Evolutionary conservation across 768 basidiomycete species (phyloP).

Genomic region (Boletales sp.): DNA sequence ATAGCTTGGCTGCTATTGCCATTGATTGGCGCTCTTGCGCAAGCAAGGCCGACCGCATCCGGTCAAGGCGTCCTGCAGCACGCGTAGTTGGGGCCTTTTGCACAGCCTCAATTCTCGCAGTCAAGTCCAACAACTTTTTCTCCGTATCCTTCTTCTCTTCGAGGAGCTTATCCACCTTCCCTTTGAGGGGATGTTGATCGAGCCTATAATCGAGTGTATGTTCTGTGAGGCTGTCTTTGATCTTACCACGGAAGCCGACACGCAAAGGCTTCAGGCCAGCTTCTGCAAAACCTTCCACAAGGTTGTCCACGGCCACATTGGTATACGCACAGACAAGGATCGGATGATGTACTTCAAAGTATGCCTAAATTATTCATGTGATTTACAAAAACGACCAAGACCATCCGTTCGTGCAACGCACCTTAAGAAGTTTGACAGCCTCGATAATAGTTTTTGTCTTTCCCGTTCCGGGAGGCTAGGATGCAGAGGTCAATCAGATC

Average conservation of each 20-base stretch:
- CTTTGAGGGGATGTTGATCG: conserved; percentile 53
- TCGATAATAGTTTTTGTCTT: conserved; percentile 94
- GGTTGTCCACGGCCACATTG: conserved; percentile 89
- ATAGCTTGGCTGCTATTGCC: conserved; percentile 41
- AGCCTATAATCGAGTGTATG: conserved; percentile 66
- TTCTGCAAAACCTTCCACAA: conserved; percentile 67
- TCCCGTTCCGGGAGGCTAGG: conserved; percentile 85
- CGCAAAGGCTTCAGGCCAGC: conserved; percentile 71
- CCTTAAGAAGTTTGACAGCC: conserved; percentile 76
- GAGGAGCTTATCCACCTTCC: conserved; percentile 39
- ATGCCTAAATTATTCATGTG: conserved; percentile 38
- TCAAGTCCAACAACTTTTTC: conserved; percentile 24
- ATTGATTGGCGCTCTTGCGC: conserved; percentile 29
- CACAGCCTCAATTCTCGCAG: conserved; percentile 18
- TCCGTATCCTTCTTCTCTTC: conserved; percentile 35
- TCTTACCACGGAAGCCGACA: conserved; percentile 60
- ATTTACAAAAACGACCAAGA: not conserved
- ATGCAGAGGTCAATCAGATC: conserved; percentile 1
- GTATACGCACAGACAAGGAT: conserved; percentile 93
- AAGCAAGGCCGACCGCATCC: conserved; percentile 26
- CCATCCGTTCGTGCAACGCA: conserved; percentile 16
- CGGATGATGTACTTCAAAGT: conserved; percentile 81
- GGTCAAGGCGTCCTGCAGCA: conserved; percentile 22
- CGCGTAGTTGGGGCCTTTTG: conserved; percentile 15
- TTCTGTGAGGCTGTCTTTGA: conserved; percentile 50